phyloP scores from a whole-genome alignment of 176 grass and related monocot species.

The Echinochloa phyllopogon region DNA sequence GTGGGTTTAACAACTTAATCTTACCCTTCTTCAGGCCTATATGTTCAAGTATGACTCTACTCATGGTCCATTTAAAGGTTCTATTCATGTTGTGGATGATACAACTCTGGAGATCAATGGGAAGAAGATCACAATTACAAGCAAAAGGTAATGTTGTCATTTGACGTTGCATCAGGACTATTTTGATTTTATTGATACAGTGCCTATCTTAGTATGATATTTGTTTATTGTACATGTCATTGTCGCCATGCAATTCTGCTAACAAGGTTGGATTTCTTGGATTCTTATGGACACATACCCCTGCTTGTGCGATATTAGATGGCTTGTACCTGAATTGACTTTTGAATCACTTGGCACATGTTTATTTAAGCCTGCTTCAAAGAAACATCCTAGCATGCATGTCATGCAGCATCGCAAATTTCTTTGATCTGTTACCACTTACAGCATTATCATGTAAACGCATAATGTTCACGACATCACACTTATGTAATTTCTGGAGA shows the following conservation, averaged over 20 bases:
- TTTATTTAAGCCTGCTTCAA: neutral
- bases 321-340: neutral
- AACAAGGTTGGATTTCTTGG: neutral
- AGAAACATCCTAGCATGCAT: neutral
- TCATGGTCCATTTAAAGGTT: slow-evolving; percentile 84
- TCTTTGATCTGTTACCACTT: neutral
- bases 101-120: slow-evolving; percentile 93
- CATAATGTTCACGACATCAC: neutral
- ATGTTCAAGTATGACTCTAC: slow-evolving; percentile 99
- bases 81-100: slow-evolving; percentile 74
- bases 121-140: slow-evolving; percentile 83
- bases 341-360: neutral
- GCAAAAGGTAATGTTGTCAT: slow-evolving; percentile 70
- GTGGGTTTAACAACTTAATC: neutral
- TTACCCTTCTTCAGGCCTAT: slow-evolving; percentile 69
- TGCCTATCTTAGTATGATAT: neutral
- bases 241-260: slow-evolving; percentile 8
- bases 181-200: slow-evolving; percentile 9
- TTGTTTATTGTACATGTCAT: neutral
- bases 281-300: neutral
- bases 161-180: slow-evolving; percentile 5
- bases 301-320: neutral
- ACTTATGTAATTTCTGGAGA: neutral
- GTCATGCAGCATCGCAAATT: neutral
- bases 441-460: neutral